A percentile compares a stretch with the other conserved stretches of the same genome.
Conservation (phyloP, 1,139 yeast genomes). For the Lodderomyces pseudojiufengensis region DNA sequence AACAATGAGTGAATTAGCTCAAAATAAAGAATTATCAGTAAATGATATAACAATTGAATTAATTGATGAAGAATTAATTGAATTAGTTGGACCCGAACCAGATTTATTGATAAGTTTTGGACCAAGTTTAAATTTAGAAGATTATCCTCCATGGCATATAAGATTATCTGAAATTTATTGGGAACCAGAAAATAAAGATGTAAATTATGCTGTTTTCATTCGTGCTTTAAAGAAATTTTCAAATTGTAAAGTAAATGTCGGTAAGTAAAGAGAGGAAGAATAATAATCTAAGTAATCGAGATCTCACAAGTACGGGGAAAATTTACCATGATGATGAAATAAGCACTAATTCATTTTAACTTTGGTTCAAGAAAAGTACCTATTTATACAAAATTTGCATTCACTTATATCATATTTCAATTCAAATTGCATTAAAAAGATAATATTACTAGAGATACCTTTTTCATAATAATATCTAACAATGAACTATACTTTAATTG, state of each 20-base stretch:
- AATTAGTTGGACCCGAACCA: constrained; percentile 84
- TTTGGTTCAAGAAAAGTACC: too few relatives aligned
- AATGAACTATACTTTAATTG: not conserved
- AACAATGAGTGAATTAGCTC: constrained; percentile 77
- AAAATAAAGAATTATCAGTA: constrained; percentile 55
- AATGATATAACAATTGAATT: constrained; percentile 70
- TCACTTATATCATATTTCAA: too few relatives aligned
- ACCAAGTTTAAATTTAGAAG: constrained; percentile 84
- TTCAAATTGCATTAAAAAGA: not conserved
- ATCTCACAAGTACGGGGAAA: not conserved
- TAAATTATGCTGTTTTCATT: constrained; percentile 78
- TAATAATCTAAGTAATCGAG: not conserved
- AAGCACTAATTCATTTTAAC: too few relatives aligned
- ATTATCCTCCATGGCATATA: constrained; percentile 98
- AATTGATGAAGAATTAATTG: constrained; percentile 70
- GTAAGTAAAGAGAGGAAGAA: constrained; percentile 42
- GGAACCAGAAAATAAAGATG: constrained; percentile 80
- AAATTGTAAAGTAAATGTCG: constrained; percentile 80
- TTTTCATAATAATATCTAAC: too few relatives aligned
- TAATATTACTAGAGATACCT: too few relatives aligned
- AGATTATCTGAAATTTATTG: constrained; percentile 86
- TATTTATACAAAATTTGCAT: too few relatives aligned
- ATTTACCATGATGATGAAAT: too few relatives aligned
- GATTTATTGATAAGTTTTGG: constrained; percentile 82
- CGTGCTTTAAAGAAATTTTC: constrained; percentile 80